phyloP scores from a whole-genome alignment of 1,284 basidiomycete species.

The Trametes sp. region DNA sequence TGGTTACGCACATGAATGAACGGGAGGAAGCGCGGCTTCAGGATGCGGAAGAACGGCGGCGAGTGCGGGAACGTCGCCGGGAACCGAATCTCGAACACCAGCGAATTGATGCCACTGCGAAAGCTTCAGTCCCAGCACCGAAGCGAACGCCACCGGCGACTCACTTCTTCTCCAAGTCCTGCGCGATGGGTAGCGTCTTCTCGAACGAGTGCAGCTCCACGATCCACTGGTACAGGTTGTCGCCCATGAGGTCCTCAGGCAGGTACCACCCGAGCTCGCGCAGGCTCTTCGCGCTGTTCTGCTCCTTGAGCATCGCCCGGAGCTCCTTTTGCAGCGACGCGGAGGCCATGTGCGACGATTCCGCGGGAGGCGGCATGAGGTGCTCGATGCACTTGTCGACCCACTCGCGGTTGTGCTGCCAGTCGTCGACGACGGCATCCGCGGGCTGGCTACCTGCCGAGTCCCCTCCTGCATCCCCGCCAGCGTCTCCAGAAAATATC shows the following conservation, averaged over 20 bases:
- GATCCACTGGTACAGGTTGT: slow-evolving; percentile 75
- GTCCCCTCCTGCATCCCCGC: not conserved
- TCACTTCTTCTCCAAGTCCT: slow-evolving; percentile 60
- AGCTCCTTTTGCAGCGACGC: slow-evolving; percentile 64
- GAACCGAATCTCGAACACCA: slow-evolving; percentile 71
- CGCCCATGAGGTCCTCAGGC: slow-evolving; percentile 61
- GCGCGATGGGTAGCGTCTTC: slow-evolving; percentile 57
- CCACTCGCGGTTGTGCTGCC: slow-evolving; percentile 61
- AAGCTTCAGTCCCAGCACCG: not conserved
- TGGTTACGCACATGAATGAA: slow-evolving; percentile 51
- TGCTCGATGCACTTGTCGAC: slow-evolving; percentile 51
- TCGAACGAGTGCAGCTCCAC: slow-evolving; percentile 74
- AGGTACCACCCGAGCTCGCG: slow-evolving; percentile 70
- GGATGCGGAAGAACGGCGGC: slow-evolving; percentile 70
- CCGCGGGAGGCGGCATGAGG: slow-evolving; percentile 60
- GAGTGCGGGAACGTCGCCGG: slow-evolving; percentile 62
- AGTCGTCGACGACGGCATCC: slow-evolving; percentile 46
- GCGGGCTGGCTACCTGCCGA: not conserved
- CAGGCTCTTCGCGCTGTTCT: slow-evolving; percentile 53
- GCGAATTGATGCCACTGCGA: slow-evolving; percentile 57
- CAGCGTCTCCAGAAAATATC: slow-evolving; percentile 44
- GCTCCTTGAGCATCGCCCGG: slow-evolving; percentile 61
- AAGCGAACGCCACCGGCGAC: slow-evolving; percentile 30
- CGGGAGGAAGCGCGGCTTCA: slow-evolving; percentile 66
- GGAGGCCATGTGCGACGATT: slow-evolving; percentile 57